Conservation (phyloP, 2,329 filamentous ascomycete genomes). For the Pezizomycotina sp. region DNA sequence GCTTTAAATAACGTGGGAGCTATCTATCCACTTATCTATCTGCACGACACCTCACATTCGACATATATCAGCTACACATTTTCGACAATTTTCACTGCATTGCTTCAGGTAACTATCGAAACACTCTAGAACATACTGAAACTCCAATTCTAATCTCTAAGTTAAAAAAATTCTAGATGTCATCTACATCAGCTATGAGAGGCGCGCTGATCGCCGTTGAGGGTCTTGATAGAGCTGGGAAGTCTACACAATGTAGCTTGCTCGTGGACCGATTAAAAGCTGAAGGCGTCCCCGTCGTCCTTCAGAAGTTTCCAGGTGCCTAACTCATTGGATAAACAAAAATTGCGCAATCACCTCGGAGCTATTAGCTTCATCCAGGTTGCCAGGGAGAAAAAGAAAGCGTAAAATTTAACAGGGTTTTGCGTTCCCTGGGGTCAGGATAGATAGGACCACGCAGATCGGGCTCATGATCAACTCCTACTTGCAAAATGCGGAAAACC, state of each 20-base stretch:
- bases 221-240: slow-evolving; percentile 76
- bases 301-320: slow-evolving; percentile 50
- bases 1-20: no score
- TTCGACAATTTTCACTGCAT: no score
- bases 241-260: slow-evolving; percentile 71
- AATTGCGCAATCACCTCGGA: neutral
- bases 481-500: slow-evolving; percentile 51
- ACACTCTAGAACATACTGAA: no score
- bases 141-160: no score
- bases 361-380: neutral
- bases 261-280: slow-evolving; percentile 41
- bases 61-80: no score
- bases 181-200: no score
- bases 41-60: no score
- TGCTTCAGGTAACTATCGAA: no score
- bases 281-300: slow-evolving; percentile 38
- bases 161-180: no score
- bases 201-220: slow-evolving; percentile 73
- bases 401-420: no score
- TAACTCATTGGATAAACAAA: neutral
- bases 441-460: slow-evolving; percentile 68
- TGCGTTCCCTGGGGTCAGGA: slow-evolving; percentile 1
- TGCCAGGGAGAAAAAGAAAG: no score
- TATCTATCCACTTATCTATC: no score
- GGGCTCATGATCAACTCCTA: slow-evolving; percentile 77